Conservation (phyloP, 176 grass and related monocot genomes). For the Rhynchospora tenuis region DNA sequence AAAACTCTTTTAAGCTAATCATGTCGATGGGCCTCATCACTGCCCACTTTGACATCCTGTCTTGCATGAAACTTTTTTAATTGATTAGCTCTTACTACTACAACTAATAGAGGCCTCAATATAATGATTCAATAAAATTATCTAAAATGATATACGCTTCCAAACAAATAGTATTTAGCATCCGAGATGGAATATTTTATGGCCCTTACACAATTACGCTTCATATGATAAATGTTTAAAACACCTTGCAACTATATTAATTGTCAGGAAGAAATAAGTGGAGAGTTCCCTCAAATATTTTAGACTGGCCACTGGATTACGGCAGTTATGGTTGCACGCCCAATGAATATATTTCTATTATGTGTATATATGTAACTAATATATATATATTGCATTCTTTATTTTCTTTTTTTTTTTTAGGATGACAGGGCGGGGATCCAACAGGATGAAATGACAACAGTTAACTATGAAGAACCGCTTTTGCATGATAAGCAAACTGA, state of each 20-base stretch:
- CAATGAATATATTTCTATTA: neutral
- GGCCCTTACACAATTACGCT: neutral
- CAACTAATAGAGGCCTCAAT: too few species aligned
- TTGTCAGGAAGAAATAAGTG: neutral
- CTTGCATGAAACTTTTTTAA: too few species aligned
- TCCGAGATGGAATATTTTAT: neutral
- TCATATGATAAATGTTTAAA: neutral
- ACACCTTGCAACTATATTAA: neutral
- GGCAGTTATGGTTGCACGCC: neutral
- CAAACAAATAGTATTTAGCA: neutral
- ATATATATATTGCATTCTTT: neutral
- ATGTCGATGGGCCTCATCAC: too few species aligned
- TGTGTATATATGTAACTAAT: neutral
- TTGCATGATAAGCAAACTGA: constrained; percentile 10
- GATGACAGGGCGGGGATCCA: neutral
- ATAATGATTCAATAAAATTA: too few species aligned
- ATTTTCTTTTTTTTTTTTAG: neutral
- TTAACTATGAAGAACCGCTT: neutral
- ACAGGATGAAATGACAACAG: neutral
- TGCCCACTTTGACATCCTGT: too few species aligned
- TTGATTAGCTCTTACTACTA: too few species aligned
- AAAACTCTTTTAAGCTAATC: too few species aligned
- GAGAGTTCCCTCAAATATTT: neutral
- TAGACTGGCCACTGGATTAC: neutral
- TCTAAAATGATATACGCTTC: neutral